Conservation (phyloP, 2,329 filamentous ascomycete genomes). For the Aspergillus fischeri region DNA sequence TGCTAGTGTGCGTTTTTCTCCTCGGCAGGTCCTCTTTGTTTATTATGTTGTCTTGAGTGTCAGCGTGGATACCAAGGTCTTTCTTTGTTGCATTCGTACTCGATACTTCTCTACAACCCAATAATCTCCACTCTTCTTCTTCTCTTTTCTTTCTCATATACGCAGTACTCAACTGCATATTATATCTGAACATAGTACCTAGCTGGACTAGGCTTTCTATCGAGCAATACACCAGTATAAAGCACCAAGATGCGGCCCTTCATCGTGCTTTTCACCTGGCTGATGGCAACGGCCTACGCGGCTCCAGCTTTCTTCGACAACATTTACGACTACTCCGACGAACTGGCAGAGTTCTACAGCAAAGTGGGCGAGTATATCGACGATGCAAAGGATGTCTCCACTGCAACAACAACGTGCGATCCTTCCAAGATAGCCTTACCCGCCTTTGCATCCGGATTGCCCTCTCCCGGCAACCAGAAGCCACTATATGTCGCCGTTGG, state of each 20-base stretch:
- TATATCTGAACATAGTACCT: background rate
- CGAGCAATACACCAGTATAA: background rate
- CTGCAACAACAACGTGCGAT: slow-evolving; percentile 28
- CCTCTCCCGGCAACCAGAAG: slow-evolving; percentile 55
- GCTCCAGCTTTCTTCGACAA: slow-evolving; percentile 32
- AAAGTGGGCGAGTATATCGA: slow-evolving; percentile 39
- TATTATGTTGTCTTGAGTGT: background rate
- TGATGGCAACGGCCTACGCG: slow-evolving; percentile 31
- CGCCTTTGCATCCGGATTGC: slow-evolving; percentile 56
- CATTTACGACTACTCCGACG: slow-evolving; percentile 37
- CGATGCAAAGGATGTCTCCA: slow-evolving; percentile 16
- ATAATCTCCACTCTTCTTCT: background rate
- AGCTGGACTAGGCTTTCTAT: background rate
- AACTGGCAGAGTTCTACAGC: slow-evolving; percentile 37
- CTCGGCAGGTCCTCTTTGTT: background rate
- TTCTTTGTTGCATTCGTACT: background rate
- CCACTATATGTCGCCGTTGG: slow-evolving; percentile 80
- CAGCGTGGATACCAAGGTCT: background rate
- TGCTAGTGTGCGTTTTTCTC: background rate
- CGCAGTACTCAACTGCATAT: background rate
- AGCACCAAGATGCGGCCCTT: slow-evolving; percentile 18
- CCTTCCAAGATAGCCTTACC: slow-evolving; percentile 33
- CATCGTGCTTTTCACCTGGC: slow-evolving; percentile 24
- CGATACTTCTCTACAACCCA: background rate
- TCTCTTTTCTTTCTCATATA: background rate